Evolutionary conservation across 2,329 filamentous ascomycete genomes (phyloP).

Genomic region (Apiospora pterosperma): DNA sequence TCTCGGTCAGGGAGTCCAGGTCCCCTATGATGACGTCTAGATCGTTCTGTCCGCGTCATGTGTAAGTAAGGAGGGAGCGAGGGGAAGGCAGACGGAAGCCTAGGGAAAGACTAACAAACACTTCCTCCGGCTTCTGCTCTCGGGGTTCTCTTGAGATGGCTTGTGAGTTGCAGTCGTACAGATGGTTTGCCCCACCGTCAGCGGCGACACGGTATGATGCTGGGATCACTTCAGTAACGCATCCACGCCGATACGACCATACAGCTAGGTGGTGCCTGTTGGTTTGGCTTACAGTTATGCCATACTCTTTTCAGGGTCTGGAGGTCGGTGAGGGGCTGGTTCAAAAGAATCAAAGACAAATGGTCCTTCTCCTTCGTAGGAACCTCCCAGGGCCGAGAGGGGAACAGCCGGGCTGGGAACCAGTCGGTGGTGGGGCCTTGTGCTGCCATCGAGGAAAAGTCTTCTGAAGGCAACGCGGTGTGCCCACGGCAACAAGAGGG

Average conservation of each 20-base stretch:
- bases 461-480: no score
- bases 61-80: conserved; percentile 17
- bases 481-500: neutral
- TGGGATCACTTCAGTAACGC: conserved; percentile 24
- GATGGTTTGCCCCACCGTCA: conserved; percentile 84
- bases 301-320: conserved; percentile 24
- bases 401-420: conserved; percentile 29
- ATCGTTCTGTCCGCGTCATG: conserved; percentile 51
- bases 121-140: neutral
- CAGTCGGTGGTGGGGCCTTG: conserved; percentile 21
- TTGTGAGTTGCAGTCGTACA: conserved; percentile 41
- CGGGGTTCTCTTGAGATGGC: neutral
- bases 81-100: neutral
- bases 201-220: conserved; percentile 72
- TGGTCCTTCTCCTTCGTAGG: conserved; percentile 16
- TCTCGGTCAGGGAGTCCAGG: conserved; percentile 73
- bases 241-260: neutral
- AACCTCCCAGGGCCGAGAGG: conserved; percentile 16
- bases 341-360: conserved; percentile 55
- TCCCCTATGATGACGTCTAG: conserved; percentile 82
- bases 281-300: conserved; percentile 18
- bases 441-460: neutral
- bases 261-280: neutral
- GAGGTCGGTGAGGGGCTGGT: conserved; percentile 50
- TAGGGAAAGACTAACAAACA: neutral